Conservation (phyloP, 2,329 filamentous ascomycete species). For the Cladosporium sp. region DNA sequence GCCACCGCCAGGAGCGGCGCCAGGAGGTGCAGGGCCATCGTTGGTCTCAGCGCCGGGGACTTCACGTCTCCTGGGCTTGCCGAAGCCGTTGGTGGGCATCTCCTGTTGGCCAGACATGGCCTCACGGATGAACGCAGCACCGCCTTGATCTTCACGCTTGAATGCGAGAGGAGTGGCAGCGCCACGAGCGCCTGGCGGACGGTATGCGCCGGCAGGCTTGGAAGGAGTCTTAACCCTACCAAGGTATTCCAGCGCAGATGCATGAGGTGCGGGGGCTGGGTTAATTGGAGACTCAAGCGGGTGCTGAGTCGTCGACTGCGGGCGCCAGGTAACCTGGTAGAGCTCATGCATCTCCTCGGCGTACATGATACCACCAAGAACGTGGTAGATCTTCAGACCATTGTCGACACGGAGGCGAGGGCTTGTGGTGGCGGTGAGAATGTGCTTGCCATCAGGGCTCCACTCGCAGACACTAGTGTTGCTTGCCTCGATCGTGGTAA, state of each 20-base stretch:
- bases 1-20: slow-evolving; percentile 63
- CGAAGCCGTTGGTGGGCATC: slow-evolving; percentile 68
- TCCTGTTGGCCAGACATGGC: slow-evolving; percentile 53
- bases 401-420: slow-evolving; percentile 95
- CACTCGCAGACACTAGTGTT: slow-evolving; percentile 96
- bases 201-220: slow-evolving; percentile 95
- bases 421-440: slow-evolving; percentile 96
- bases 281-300: slow-evolving; percentile 60
- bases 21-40: slow-evolving; percentile 49
- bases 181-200: slow-evolving; percentile 88
- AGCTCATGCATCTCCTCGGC: slow-evolving; percentile 50
- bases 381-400: slow-evolving; percentile 91
- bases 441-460: slow-evolving; percentile 93
- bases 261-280: slow-evolving; percentile 71
- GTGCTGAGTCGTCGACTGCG: slow-evolving; percentile 60
- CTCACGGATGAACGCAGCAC: slow-evolving; percentile 80
- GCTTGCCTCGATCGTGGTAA: slow-evolving; percentile 89
- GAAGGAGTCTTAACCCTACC: slow-evolving; percentile 88
- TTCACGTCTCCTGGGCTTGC: slow-evolving; percentile 64
- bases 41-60: slow-evolving; percentile 82
- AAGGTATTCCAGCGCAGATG: slow-evolving; percentile 77
- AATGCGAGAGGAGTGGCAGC: slow-evolving; percentile 86
- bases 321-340: slow-evolving; percentile 84
- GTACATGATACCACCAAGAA: slow-evolving; percentile 52
- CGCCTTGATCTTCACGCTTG: slow-evolving; percentile 95